Conservation (phyloP, 2,329 filamentous ascomycete genomes). For the Neofusicoccum sp. region DNA sequence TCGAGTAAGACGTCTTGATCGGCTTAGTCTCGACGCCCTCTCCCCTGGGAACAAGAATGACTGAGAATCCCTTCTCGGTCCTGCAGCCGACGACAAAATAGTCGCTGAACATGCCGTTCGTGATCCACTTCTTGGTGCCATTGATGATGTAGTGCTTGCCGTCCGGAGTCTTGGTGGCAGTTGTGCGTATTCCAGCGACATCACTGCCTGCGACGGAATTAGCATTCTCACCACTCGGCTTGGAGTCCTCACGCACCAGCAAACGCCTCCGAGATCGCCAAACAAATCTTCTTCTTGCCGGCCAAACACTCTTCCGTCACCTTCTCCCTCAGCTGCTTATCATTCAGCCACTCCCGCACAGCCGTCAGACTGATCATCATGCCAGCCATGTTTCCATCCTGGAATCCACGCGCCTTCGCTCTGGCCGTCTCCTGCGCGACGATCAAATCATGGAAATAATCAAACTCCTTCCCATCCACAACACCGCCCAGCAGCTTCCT, state of each 20-base stretch:
- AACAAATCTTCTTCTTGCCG: conserved; percentile 82
- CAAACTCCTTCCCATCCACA: conserved; percentile 74
- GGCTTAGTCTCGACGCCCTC: conserved; percentile 73
- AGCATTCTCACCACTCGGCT: background rate
- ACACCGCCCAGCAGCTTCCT: conserved; percentile 63
- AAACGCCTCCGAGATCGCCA: conserved; percentile 87
- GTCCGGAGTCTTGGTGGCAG: conserved; percentile 51
- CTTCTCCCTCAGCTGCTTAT: conserved; percentile 63
- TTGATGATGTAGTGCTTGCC: conserved; percentile 60
- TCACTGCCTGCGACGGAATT: conserved; percentile 60
- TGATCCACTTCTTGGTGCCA: conserved; percentile 84
- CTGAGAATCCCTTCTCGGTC: conserved; percentile 75
- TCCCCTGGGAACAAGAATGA: conserved; percentile 70
- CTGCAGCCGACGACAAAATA: conserved; percentile 81
- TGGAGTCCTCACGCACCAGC: conserved; percentile 42
- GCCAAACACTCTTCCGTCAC: conserved; percentile 71
- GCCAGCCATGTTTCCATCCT: conserved; percentile 72
- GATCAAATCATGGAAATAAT: conserved; percentile 83
- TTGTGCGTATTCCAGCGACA: conserved; percentile 76
- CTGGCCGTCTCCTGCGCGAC: conserved; percentile 70
- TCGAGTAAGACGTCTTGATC: conserved; percentile 80
- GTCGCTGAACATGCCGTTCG: conserved; percentile 75
- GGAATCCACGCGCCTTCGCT: conserved; percentile 72
- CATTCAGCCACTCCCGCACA: conserved; percentile 72
- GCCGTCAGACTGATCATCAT: conserved; percentile 82